A percentile compares a stretch with the other conserved stretches of the same genome.
These are phyloP conservation scores for Astrothelium subdiscretum DNA, from an alignment of 495 filamentous ascomycete genomes.

Conservation along the genomic window DNA sequence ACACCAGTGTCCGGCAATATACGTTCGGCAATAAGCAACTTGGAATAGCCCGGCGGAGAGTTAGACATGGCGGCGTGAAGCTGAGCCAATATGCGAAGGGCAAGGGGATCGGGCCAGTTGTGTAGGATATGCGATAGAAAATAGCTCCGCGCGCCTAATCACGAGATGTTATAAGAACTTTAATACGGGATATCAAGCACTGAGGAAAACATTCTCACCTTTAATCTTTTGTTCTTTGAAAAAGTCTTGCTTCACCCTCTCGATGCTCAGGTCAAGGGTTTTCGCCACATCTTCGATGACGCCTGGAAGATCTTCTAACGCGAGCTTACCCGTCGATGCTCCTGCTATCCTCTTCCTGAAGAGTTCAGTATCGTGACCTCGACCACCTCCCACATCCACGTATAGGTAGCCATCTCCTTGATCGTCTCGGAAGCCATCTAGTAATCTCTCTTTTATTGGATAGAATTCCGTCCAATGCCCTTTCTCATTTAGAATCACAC, in stretches of 20 bases:
- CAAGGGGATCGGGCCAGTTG: slow-evolving; percentile 12
- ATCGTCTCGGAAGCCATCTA: not conserved
- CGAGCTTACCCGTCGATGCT: not conserved
- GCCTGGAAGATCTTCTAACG: slow-evolving; percentile 7
- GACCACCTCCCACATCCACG: slow-evolving; percentile 10
- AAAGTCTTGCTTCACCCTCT: slow-evolving; percentile 7
- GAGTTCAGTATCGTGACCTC: not conserved
- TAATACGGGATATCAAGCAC: not conserved
- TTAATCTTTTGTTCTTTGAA: slow-evolving; percentile 10
- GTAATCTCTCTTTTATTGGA: not conserved
- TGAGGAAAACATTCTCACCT: not conserved
- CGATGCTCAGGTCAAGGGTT: not conserved
- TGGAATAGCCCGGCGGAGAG: not conserved
- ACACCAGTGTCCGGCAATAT: not conserved
- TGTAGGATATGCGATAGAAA: slow-evolving; percentile 9
- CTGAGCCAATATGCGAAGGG: not conserved
- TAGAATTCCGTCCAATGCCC: slow-evolving; percentile 4
- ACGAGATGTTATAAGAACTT: not conserved
- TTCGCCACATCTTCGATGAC: not conserved
- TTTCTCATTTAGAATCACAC: not conserved
- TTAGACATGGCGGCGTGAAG: slow-evolving; percentile 10
- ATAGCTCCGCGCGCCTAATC: slow-evolving; percentile 7
- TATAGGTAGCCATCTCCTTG: slow-evolving; percentile 1
- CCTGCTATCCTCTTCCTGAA: slow-evolving; percentile 1
- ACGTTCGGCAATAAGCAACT: slow-evolving; percentile 9